phyloP scores from a whole-genome alignment of 192 early-diverging fungal genomes.

The Dissophora ornata region DNA sequence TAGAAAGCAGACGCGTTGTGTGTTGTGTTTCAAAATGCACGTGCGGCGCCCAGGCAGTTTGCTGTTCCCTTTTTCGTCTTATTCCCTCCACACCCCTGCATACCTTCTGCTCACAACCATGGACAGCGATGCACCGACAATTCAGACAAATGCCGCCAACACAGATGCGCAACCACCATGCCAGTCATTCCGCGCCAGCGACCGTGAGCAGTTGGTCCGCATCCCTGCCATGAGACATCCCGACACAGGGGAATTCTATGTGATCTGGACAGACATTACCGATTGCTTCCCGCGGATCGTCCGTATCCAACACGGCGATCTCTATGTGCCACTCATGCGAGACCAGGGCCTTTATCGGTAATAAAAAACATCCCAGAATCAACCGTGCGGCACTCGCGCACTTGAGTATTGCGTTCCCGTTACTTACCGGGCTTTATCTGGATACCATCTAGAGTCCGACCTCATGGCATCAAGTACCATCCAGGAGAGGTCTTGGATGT shows the following conservation, averaged over 20 bases:
- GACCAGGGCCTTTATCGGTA: conserved; percentile 33
- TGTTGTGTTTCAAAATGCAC: too few species aligned
- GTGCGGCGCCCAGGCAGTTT: too few species aligned
- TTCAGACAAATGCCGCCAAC: not conserved
- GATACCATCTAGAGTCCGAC: conserved; percentile 2
- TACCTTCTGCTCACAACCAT: not conserved
- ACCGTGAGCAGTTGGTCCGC: not conserved
- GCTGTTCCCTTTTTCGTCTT: too few species aligned
- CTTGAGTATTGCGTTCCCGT: too few species aligned
- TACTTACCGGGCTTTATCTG: not conserved
- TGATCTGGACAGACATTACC: conserved; percentile 42
- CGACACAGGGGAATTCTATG: conserved; percentile 9
- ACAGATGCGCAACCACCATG: not conserved
- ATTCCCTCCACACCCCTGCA: too few species aligned
- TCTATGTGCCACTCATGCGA: conserved; percentile 20
- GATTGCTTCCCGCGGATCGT: conserved; percentile 28
- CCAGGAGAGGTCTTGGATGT: conserved; percentile 16
- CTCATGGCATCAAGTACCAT: conserved; percentile 18
- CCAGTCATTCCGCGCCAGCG: conserved; percentile 10
- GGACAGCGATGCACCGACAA: not conserved
- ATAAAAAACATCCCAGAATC: not conserved
- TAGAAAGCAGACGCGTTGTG: too few species aligned
- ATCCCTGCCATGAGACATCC: conserved; percentile 24
- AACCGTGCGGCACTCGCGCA: not conserved
- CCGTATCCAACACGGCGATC: conserved; percentile 24